Base-by-base conservation (phyloP, 1,139 yeast genomes). In the Saccharomyces pastorianus region DNA sequence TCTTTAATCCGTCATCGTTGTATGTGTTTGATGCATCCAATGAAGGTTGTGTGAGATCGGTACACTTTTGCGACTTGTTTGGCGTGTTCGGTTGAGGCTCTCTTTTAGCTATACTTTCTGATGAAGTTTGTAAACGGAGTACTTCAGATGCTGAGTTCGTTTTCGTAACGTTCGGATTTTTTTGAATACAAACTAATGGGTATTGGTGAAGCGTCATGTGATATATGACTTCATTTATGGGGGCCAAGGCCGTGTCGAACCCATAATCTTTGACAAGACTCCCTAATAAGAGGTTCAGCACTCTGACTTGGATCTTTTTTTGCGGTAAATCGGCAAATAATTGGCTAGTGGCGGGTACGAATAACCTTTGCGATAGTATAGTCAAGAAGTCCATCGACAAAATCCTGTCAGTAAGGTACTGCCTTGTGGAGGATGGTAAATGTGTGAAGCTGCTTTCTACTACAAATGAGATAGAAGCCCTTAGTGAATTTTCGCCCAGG, bases 261-360 rank as follows among this genome's bases (percentile, higher is more conserved):
- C 95, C 95, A 71, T 84, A 88, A 68, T 87, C 95, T 61, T 83
- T 84, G 44, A 85, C 78, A 58, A 90, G 80, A 14, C 84, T 82
- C 2, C 95, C 95, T 29, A 88, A 64, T 25, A 85, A 67, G 31
- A 84, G 78, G 60, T 78, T 78, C 49, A 88, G 72, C 14, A 65
- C 41, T 28, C 27, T 49, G 9, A 44, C 6, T 49, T 63, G 65
- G 25, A 60, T 62, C 41, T 60, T 63, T 17, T 49, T 38, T 14
- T 55, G 52, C 9, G 67, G 64, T 51, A 66, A 26, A 41, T 57
- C 60, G 13, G 55, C 52, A 34, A 65, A 47, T 48, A 61, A 59
- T 8, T 25, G 25, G 29, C 54, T 42, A 11, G 50, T 51, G 6
- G 67, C 66, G 25, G 61, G 61, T 6, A 57, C 58, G 50, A 66